Conservation (phyloP, 331 rosid genomes). For the Malus hybrid region DNA sequence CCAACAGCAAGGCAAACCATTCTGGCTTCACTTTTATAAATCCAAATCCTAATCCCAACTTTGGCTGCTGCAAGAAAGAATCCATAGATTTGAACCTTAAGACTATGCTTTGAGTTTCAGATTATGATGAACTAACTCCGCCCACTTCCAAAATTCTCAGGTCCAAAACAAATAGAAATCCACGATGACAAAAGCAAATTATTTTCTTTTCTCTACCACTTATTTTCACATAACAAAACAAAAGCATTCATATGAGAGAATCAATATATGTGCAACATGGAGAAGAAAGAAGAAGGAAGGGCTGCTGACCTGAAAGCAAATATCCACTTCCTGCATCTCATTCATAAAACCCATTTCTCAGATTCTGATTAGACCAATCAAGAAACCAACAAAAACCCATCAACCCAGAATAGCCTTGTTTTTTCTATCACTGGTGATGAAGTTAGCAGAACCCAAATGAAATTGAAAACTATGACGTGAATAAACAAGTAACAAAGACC, state of each 20-base stretch:
- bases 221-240: constrained; percentile 14
- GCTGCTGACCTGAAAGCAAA: constrained; percentile 30
- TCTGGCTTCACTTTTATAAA: constrained; percentile 9
- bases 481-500: no score
- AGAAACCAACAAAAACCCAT: constrained; percentile 17
- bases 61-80: background rate
- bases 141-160: background rate
- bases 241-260: constrained; percentile 6
- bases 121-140: constrained; percentile 1
- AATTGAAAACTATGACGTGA: no score
- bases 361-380: constrained; percentile 24
- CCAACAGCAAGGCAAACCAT: background rate
- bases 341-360: constrained; percentile 22
- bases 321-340: constrained; percentile 21
- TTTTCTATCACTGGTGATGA: background rate
- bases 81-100: background rate
- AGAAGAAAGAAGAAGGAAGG: constrained; percentile 20
- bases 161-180: constrained; percentile 17
- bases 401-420: constrained; percentile 14
- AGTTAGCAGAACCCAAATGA: no score
- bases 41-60: constrained; percentile 14
- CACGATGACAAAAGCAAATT: background rate
- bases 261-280: background rate
- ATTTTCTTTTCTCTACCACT: background rate
- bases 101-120: constrained; percentile 6